phyloP scores from a whole-genome alignment of 1,284 basidiomycete genomes.

The Macrocystidia cucumis region DNA sequence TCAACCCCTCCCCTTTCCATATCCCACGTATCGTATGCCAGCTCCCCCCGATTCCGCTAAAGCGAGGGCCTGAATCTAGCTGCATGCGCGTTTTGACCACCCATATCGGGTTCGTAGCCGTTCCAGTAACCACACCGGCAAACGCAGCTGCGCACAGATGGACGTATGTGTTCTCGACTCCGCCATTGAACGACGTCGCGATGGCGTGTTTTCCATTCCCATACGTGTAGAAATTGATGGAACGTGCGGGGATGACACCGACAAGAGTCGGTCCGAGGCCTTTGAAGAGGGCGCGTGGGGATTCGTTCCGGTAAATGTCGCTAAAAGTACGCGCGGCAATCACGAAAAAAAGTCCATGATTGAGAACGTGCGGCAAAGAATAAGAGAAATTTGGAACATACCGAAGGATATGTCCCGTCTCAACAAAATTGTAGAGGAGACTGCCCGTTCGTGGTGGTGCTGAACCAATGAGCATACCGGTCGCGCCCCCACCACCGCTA shows the following conservation, averaged over 20 bases:
- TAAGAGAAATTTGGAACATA: constrained; percentile 25
- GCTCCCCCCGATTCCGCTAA: constrained; percentile 40
- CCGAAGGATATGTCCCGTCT: constrained; percentile 88
- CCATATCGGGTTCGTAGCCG: constrained; percentile 97
- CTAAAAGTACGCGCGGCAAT: constrained; percentile 28
- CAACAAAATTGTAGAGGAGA: constrained; percentile 88
- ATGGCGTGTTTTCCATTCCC: constrained; percentile 94
- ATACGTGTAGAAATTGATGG: constrained; percentile 98
- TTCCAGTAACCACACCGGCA: constrained; percentile 83
- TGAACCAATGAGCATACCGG: no score
- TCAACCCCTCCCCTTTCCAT: constrained; percentile 73
- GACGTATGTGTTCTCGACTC: constrained; percentile 78
- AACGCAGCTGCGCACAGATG: constrained; percentile 84
- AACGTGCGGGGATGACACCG: constrained; percentile 91
- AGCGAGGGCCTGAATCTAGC: constrained; percentile 28
- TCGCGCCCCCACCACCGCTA: constrained; percentile 30
- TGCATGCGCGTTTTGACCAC: constrained; percentile 96
- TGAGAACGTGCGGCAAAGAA: neutral
- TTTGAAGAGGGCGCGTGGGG: constrained; percentile 86
- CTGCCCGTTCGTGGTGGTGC: constrained; percentile 41
- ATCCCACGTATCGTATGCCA: constrained; percentile 67
- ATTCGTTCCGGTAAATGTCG: constrained; percentile 88
- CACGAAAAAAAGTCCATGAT: neutral
- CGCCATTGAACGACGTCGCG: constrained; percentile 76
- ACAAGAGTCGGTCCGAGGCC: constrained; percentile 93